Evolutionary conservation across 2,329 filamentous ascomycete genomes (phyloP).

Genomic region (Ophiosphaerella herpotricha): DNA sequence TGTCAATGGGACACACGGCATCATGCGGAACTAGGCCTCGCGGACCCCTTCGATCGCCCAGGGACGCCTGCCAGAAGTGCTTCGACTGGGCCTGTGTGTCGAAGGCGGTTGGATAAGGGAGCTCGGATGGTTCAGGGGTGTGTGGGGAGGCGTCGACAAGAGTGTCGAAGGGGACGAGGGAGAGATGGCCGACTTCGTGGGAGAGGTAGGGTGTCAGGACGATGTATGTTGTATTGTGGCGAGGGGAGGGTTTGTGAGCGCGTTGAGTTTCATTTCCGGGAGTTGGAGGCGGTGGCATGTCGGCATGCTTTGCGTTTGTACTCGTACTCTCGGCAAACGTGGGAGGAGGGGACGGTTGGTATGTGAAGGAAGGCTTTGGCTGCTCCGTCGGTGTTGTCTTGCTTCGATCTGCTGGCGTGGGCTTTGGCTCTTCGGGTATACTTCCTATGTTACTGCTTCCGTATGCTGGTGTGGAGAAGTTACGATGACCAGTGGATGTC

Average conservation of each 20-base stretch:
- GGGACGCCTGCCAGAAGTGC: constrained; percentile 3
- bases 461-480: not conserved
- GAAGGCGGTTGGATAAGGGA: constrained; percentile 1
- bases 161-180: constrained; percentile 3
- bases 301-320: not conserved
- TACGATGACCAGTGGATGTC: not conserved
- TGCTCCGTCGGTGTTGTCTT: not conserved
- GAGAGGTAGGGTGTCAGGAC: constrained; percentile 1
- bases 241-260: not conserved
- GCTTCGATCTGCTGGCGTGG: not conserved
- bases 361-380: not conserved
- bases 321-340: not conserved
- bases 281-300: not conserved
- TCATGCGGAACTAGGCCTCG: constrained; percentile 1
- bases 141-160: not conserved
- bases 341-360: constrained; percentile 1
- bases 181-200: constrained; percentile 3
- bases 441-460: constrained; percentile 1
- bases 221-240: constrained; percentile 2
- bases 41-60: constrained; percentile 1
- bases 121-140: not conserved
- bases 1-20: not conserved
- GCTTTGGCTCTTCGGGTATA: constrained; percentile 1
- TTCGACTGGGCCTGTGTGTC: not conserved
- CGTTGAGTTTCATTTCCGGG: not conserved